These are phyloP conservation scores for Candida oleophila DNA, from an alignment of 805 yeast species.

Conservation along the genomic window DNA sequence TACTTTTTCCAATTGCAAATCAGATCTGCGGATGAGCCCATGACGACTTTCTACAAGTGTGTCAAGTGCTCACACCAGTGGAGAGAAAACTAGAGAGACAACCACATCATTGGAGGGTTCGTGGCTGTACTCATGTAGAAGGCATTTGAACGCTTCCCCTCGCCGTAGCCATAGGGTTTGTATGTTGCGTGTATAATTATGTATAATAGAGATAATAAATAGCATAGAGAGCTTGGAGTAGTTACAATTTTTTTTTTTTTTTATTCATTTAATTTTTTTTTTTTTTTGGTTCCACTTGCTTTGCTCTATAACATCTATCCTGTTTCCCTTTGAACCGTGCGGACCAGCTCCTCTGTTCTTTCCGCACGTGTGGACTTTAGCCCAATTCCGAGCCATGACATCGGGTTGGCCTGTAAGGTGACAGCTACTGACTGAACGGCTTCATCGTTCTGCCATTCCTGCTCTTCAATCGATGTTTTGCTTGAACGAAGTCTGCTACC, in stretches of 20 bases:
- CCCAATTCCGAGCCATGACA: slow-evolving; percentile 12
- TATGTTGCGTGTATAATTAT: background rate
- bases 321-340: background rate
- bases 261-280: too few species aligned
- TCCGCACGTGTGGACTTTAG: slow-evolving; percentile 7
- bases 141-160: too few species aligned
- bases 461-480: background rate
- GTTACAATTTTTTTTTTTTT: too few species aligned
- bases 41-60: slow-evolving; percentile 97
- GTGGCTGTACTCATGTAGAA: too few species aligned
- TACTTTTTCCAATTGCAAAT: slow-evolving; percentile 96
- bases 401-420: slow-evolving; percentile 9
- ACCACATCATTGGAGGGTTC: background rate
- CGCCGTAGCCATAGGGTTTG: background rate
- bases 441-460: background rate
- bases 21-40: slow-evolving; percentile 98
- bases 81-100: slow-evolving; percentile 74
- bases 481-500: too few species aligned
- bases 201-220: too few species aligned
- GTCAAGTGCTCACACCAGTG: slow-evolving; percentile 91
- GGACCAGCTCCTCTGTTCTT: background rate
- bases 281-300: too few species aligned
- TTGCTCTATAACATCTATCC: slow-evolving; percentile 3
- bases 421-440: background rate
- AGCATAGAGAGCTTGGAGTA: too few species aligned